Percentiles rank a stretch among this genome's conserved stretches.
Conservation (phyloP, 2,329 filamentous ascomycete genomes). For the Periconia sp. region DNA sequence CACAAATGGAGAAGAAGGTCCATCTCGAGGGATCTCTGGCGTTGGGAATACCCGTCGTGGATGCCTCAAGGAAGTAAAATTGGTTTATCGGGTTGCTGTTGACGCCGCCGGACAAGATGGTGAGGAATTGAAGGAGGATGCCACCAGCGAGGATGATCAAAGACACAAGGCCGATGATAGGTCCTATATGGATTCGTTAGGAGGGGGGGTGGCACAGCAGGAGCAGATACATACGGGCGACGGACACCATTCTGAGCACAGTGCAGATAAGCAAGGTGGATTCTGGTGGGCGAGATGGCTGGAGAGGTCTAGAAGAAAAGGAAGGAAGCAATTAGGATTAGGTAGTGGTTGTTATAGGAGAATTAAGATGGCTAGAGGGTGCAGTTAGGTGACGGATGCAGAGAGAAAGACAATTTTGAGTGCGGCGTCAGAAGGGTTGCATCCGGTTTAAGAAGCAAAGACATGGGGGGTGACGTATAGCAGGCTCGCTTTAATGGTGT, state of each 20-base stretch:
- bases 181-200: conserved; percentile 46
- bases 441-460: conserved; percentile 8
- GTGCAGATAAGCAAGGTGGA: background rate
- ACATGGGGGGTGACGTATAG: conserved; percentile 10
- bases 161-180: conserved; percentile 58
- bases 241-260: background rate
- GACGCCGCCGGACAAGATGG: conserved; percentile 62
- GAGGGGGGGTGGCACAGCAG: background rate
- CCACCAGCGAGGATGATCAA: conserved; percentile 64
- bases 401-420: background rate
- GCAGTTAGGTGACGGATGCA: conserved; percentile 1
- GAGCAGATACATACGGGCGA: background rate
- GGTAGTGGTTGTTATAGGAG: background rate
- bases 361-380: background rate
- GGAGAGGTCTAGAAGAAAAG: no score
- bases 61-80: conserved; percentile 84
- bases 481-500: background rate
- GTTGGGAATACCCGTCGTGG: conserved; percentile 68
- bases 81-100: conserved; percentile 63
- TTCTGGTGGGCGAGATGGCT: background rate
- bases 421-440: conserved; percentile 1
- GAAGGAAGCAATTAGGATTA: background rate
- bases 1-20: conserved; percentile 89
- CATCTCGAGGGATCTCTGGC: conserved; percentile 68
- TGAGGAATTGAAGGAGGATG: conserved; percentile 66